These are phyloP conservation scores for Cercospora nicotianae DNA, from an alignment of 2,329 filamentous ascomycete genomes.

Conservation along the genomic window DNA sequence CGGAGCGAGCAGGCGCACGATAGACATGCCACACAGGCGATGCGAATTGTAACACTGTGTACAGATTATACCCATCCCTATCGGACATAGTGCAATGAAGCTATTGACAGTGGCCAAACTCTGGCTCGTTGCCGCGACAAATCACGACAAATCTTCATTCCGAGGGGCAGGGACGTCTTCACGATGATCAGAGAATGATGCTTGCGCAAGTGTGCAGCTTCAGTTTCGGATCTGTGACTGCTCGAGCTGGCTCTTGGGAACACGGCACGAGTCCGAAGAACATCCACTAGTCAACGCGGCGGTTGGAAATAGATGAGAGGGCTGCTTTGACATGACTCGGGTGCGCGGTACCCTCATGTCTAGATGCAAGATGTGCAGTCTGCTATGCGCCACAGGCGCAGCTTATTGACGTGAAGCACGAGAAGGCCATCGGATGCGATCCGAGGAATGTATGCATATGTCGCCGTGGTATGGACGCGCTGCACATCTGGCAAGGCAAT, in stretches of 20 bases:
- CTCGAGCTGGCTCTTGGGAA: too few species aligned
- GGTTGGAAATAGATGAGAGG: too few species aligned
- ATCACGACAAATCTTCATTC: background rate
- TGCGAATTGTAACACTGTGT: background rate
- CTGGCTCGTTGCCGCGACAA: background rate
- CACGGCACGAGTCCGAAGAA: conserved; percentile 11
- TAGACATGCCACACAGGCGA: conserved; percentile 6
- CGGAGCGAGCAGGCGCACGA: conserved; percentile 54
- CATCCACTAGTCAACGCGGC: conserved; percentile 12
- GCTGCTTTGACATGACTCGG: background rate
- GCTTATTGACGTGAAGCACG: too few species aligned
- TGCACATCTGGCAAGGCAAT: background rate
- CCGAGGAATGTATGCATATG: background rate
- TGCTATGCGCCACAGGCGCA: too few species aligned
- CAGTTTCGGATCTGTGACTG: too few species aligned
- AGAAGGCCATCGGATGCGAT: background rate
- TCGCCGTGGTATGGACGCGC: background rate
- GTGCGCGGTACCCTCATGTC: background rate
- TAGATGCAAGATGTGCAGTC: too few species aligned
- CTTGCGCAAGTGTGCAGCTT: too few species aligned
- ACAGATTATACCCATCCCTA: conserved; percentile 6
- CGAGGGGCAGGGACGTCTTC: background rate
- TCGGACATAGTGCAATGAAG: background rate
- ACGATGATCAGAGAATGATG: too few species aligned
- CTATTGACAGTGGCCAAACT: background rate